Percentiles rank a stretch among this genome's conserved stretches.
phyloP scores from a whole-genome alignment of 1,284 basidiomycete species.

The Porogramme epimiltina region DNA sequence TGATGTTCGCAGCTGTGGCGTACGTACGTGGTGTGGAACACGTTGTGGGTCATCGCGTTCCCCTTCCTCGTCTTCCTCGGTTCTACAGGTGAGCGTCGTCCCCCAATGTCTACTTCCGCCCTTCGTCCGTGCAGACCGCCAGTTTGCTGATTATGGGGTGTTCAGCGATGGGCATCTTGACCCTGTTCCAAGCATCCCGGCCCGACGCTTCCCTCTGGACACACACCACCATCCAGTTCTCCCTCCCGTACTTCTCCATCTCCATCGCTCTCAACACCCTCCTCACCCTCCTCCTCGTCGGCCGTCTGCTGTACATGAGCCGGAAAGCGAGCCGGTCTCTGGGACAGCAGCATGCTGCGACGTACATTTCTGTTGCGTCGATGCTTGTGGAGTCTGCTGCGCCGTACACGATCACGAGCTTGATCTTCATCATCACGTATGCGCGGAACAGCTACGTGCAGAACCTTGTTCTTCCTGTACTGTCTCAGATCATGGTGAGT shows the following conservation, averaged over 20 bases:
- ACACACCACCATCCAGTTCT: slow-evolving; percentile 6
- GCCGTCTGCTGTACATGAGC: slow-evolving; percentile 36
- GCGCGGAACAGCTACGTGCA: slow-evolving; percentile 20
- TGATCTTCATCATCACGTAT: slow-evolving; percentile 34
- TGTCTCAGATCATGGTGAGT: slow-evolving; percentile 18
- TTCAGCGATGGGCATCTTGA: slow-evolving; percentile 15
- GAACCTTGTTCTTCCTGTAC: slow-evolving; percentile 28
- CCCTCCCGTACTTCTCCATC: slow-evolving; percentile 23
- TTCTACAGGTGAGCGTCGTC: background rate
- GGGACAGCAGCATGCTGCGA: slow-evolving; percentile 22
- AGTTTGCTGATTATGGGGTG: too few relatives aligned
- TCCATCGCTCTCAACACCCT: slow-evolving; percentile 37
- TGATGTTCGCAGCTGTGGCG: background rate
- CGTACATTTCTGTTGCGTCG: slow-evolving; percentile 31
- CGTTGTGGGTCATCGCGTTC: background rate
- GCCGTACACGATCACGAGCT: slow-evolving; percentile 30
- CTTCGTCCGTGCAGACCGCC: too few relatives aligned
- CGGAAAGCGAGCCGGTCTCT: slow-evolving; percentile 27
- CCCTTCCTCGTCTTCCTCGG: background rate
- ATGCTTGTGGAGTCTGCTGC: slow-evolving; percentile 36
- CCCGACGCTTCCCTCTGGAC: slow-evolving; percentile 14
- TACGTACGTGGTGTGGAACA: background rate
- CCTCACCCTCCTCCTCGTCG: slow-evolving; percentile 39
- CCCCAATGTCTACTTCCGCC: background rate
- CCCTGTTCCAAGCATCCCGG: slow-evolving; percentile 13